Base-by-base conservation (phyloP, 768 basidiomycete genomes). In the Tremella fuciformis region DNA sequence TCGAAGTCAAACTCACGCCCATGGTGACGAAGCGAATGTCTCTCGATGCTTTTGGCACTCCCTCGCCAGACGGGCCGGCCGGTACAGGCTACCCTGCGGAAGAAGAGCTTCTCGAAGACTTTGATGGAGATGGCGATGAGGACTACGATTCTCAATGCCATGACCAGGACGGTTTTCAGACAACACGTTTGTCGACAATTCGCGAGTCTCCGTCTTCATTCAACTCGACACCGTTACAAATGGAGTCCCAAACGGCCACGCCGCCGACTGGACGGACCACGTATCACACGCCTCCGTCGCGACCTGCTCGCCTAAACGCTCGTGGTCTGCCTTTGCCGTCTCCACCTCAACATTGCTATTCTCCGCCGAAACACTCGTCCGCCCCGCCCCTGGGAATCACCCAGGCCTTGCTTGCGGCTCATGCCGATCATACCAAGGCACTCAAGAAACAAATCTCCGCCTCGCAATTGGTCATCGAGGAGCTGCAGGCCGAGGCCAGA, bases 11-110 rank as follows among this genome's bases (percentile, higher is more conserved):
- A 47, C 59, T 72, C 13, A 59, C 65, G 2, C 61, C 70, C 0
- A 58, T 49, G 42, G 70, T 72, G 7, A 55, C 67, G 15, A 69
- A 67, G 44, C 61, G 70, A 21, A 69, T 72, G 57, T 65, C 63
- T 6, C 56, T 72, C 2, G 70, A 72, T 41, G 70, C 67, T 18
- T 72, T 72, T 41, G 70, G 68, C 8, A 60, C 64, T 11, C 54
- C 46, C 55, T n/a, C 44, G 21, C 40, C 21, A 15, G 47, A 47
- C 44, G 13, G 39, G 4, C 47, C 63, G 53, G 67, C 69, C 57
- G 16, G 58, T 19, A 11, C 62, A 42, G 49, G 67, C 38, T 56
- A 62, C 52, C 38, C 50, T 48, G 49, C 22, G 19, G 60, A 57
- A 55, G 58, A 56, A 37, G 34, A 47, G 41, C 16, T 38, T 3